Evolutionary conservation across 2,329 filamentous ascomycete species (phyloP).

Genomic region (Colletotrichum tropicale): DNA sequence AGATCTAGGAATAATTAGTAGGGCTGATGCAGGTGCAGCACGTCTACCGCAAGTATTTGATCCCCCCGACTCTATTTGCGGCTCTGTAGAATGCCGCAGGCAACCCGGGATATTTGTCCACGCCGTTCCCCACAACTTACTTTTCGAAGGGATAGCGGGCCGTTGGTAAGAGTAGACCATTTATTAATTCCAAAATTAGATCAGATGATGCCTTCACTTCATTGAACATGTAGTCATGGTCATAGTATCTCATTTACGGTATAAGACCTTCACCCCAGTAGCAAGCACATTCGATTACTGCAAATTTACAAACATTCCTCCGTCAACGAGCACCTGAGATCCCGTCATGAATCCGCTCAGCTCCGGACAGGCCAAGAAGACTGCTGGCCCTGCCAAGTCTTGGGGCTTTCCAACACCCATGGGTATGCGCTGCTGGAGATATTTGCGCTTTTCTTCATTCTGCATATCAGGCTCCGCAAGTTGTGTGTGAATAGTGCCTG

Average conservation of each 20-base stretch:
- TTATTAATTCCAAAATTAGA: background rate
- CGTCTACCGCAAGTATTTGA: background rate
- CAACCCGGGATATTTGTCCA: background rate
- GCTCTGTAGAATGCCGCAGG: background rate
- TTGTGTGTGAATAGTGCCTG: conserved; percentile 73
- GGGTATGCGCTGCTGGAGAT: conserved; percentile 72
- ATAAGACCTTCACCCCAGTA: background rate
- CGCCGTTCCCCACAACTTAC: background rate
- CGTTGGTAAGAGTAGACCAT: background rate
- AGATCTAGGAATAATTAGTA: background rate
- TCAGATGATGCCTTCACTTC: background rate
- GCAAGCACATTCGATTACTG: conserved; percentile 48
- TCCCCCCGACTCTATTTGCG: background rate
- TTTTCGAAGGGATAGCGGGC: background rate
- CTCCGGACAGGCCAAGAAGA: conserved; percentile 71
- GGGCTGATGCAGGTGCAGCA: background rate
- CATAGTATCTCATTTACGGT: background rate
- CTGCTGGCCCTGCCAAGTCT: conserved; percentile 73
- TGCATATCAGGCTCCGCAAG: conserved; percentile 71
- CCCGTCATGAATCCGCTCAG: conserved; percentile 72
- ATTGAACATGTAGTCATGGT: background rate
- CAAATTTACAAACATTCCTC: conserved; percentile 75
- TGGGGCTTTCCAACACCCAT: conserved; percentile 63
- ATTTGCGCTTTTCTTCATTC: conserved; percentile 65
- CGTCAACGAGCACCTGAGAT: conserved; percentile 74